Conservation (phyloP, 345 rosid genomes). For the Arabis hirsuta region DNA sequence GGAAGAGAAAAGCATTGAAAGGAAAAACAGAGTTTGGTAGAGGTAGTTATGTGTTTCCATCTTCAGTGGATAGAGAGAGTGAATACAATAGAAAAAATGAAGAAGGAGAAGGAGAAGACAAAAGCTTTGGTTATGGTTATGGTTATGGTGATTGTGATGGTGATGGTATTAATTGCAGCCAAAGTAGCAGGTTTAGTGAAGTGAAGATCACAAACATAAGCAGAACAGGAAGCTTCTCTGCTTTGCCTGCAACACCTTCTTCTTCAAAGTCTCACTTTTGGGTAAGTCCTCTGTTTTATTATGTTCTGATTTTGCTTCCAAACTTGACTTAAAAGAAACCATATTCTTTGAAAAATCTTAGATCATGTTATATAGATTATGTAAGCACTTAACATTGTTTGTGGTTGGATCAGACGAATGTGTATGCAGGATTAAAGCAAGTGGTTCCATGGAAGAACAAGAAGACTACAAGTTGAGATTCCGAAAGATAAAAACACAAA, state of each 20-base stretch:
- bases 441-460: slow-evolving; percentile 68
- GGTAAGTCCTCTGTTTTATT: slow-evolving; percentile 54
- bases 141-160: background rate
- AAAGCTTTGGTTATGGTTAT: slow-evolving; percentile 27
- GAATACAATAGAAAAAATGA: slow-evolving; percentile 9
- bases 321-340: background rate
- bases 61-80: slow-evolving; percentile 51
- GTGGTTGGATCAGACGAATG: slow-evolving; percentile 55
- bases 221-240: slow-evolving; percentile 58
- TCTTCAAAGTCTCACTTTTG: slow-evolving; percentile 59
- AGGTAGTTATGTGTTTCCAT: slow-evolving; percentile 70
- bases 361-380: background rate
- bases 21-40: slow-evolving; percentile 57
- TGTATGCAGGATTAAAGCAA: slow-evolving; percentile 73
- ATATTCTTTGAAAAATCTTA: too few relatives aligned
- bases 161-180: slow-evolving; percentile 37
- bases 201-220: slow-evolving; percentile 45
- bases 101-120: slow-evolving; percentile 29
- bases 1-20: slow-evolving; percentile 46
- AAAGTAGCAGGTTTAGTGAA: slow-evolving; percentile 42
- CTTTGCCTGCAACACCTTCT: slow-evolving; percentile 10
- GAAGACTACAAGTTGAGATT: slow-evolving; percentile 43
- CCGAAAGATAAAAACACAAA: slow-evolving; percentile 7
- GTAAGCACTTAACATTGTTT: background rate
- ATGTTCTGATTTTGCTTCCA: background rate